These are phyloP conservation scores for Phytophthora megakarya DNA, from an alignment of 352 stramenopile genomes.

Conservation along the genomic window DNA sequence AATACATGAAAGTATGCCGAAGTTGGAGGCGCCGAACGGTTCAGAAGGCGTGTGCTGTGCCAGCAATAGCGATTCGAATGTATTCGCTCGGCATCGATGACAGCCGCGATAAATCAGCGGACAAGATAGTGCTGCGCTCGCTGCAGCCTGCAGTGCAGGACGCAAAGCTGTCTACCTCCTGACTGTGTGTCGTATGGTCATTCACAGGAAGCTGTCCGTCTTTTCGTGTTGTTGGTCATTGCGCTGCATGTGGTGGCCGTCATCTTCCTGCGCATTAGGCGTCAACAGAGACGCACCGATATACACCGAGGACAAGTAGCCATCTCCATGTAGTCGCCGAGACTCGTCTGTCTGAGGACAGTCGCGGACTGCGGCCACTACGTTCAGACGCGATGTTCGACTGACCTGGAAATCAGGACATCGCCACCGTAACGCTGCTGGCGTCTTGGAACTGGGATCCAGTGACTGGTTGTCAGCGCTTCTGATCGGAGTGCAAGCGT, in stretches of 20 bases:
- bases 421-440: constrained; percentile 1
- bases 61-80: not conserved
- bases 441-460: not conserved
- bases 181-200: not conserved
- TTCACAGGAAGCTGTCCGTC: not conserved
- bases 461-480: constrained; percentile 1
- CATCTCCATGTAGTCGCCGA: constrained; percentile 9
- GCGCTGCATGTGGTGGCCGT: constrained; percentile 1
- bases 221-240: not conserved
- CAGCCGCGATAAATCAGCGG: too few relatives aligned
- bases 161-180: not conserved
- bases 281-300: not conserved
- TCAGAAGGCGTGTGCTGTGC: not conserved
- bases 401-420: constrained; percentile 10
- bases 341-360: not conserved
- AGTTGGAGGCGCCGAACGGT: not conserved
- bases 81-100: not conserved
- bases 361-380: not conserved
- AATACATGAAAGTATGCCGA: constrained; percentile 11
- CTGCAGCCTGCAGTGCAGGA: too few relatives aligned
- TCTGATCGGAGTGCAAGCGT: constrained; percentile 3
- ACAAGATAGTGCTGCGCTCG: not conserved
- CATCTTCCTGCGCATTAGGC: not conserved
- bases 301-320: not conserved
- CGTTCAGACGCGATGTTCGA: constrained; percentile 5